These are phyloP conservation scores for Lophiostoma macrostomum DNA, from an alignment of 495 filamentous ascomycete species.

Conservation along the genomic window DNA sequence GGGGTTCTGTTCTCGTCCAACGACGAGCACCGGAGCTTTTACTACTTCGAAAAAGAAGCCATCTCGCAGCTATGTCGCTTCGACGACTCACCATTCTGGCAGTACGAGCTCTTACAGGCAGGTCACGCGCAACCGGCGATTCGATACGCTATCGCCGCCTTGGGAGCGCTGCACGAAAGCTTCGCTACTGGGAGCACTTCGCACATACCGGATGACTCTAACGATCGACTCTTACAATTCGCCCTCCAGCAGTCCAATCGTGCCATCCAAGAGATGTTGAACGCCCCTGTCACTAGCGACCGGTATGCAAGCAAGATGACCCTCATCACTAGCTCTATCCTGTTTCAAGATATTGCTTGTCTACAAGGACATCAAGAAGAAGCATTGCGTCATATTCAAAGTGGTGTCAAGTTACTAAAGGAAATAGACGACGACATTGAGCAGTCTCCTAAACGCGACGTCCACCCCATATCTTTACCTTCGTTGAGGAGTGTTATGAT, in stretches of 20 bases:
- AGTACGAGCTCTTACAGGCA: constrained; percentile 41
- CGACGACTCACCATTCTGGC: constrained; percentile 45
- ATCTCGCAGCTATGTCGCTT: constrained; percentile 41
- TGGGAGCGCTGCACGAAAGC: constrained; percentile 37
- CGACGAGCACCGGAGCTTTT: constrained; percentile 40
- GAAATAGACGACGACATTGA: not conserved
- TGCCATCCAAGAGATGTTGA: constrained; percentile 17
- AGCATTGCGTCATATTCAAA: constrained; percentile 15
- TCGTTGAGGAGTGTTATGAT: constrained; percentile 10
- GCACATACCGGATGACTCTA: constrained; percentile 3
- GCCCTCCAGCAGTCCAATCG: constrained; percentile 17
- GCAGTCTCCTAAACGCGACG: too few species aligned
- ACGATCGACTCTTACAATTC: constrained; percentile 7
- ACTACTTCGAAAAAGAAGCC: constrained; percentile 41
- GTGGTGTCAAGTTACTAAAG: constrained; percentile 13
- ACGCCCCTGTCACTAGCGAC: not conserved
- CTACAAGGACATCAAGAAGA: constrained; percentile 17
- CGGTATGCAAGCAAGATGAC: constrained; percentile 3
- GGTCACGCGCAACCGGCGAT: constrained; percentile 42
- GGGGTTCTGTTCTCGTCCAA: not conserved
- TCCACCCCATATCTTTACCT: constrained; percentile 9
- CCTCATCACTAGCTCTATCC: constrained; percentile 11
- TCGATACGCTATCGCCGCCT: constrained; percentile 44
- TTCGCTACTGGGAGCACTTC: constrained; percentile 1
- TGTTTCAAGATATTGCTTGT: constrained; percentile 19